Evolutionary conservation across 2,329 filamentous ascomycete species (phyloP), one percentile per base, ranked within the genome.

Genomic region (Arthrobotrys sinensis): DNA sequence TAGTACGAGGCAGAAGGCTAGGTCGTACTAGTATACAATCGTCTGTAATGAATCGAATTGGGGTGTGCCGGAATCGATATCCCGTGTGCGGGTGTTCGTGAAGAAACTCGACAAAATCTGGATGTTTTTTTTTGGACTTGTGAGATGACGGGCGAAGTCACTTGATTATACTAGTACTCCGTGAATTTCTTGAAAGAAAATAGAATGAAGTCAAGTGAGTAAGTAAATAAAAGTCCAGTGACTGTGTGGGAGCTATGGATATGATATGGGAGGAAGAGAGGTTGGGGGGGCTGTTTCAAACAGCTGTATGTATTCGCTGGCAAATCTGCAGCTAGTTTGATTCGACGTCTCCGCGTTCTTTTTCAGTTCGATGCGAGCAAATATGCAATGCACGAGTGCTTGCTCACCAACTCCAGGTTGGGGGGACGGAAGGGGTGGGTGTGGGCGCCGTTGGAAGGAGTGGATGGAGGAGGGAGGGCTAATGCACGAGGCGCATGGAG

Each of bases 301-400:
- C 50, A 38, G 75, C 75, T 78, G 75, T 78, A 78, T 40, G 75
- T 78, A 60, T 78, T 78, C 75, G 75, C 67, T 78, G 75, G 75
- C 75, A 78, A 66, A 67, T 78, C 75, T 78, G 75, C 75, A 78
- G 67, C 75, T 78, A 78, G 53, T 14, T 36, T 38, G 24, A 48
- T 34, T 55, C 65, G 65, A 64, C 46, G 65, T 66, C 66, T 71
- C 73, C 73, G 66, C 73, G 73, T 77, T 77, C 62, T 60, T 60
- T 60, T 77, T 67, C 60, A 71, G 65, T 77, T 70, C 66, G 60
- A 70, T 77, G 73, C 73, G 67, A 71, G 43, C 62, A 60, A 60
- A 48, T 43, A 60, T 60, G 55, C 55, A 60, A 60, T 60, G 55
- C 55, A 60, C 52, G 53, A 21, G 40, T 12, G 34, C 21, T 52